phyloP scores from a whole-genome alignment of 2,329 filamentous ascomycete genomes.

The Beauveria medogensis region DNA sequence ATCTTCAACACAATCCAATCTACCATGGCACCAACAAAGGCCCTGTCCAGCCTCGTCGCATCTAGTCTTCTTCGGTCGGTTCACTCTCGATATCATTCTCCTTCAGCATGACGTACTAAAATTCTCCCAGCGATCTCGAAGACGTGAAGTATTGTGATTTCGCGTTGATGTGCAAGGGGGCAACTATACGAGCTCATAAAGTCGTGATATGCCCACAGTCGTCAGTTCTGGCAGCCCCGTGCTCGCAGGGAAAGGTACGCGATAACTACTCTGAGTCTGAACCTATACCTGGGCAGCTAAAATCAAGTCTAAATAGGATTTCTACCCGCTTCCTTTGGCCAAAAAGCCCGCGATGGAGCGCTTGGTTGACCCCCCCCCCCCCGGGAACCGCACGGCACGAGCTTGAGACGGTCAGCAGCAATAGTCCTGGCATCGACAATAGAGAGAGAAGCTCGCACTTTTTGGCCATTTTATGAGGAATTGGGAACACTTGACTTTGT shows the following conservation, averaged over 20 bases:
- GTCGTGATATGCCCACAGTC: not conserved
- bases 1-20: no score
- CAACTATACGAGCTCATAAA: not conserved
- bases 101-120: not conserved
- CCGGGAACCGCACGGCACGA: no score
- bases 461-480: no score
- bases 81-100: not conserved
- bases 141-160: not conserved
- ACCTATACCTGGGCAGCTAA: not conserved
- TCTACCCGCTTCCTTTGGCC: not conserved
- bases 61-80: not conserved
- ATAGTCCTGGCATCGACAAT: no score
- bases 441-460: no score
- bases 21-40: not conserved
- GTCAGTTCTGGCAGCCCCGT: not conserved
- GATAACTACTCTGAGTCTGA: no score
- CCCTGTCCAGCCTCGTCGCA: not conserved
- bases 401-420: no score
- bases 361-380: not conserved
- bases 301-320: not conserved
- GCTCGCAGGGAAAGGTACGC: not conserved
- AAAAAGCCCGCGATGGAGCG: not conserved
- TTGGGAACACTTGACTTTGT: no score
- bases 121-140: not conserved
- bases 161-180: conserved; percentile 21